Evolutionary conservation across 768 basidiomycete species (phyloP), one percentile per base, ranked within the genome.

Genomic region (Lactarius pseudohatsudake): DNA sequence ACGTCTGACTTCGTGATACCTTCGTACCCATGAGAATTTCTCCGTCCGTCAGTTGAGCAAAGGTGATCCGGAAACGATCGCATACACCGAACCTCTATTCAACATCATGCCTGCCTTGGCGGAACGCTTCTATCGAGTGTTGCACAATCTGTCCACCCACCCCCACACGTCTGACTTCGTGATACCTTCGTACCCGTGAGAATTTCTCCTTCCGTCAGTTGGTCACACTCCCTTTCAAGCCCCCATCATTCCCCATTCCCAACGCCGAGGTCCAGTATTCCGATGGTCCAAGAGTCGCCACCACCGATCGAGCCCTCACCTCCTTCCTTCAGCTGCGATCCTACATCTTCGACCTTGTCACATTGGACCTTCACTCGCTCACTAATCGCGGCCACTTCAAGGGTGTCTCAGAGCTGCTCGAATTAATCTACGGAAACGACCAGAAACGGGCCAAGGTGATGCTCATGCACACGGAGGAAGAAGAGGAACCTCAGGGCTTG

Each of bases 181-280:
- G 5, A 88, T 91, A 96, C 73, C 82, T 97, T 40, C 88, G 92
- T 41, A 92, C 91, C 2, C 82, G 89, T 10, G 91, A 96, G 75
- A 88, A 95, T 72, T 98, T 95, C 79, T 94, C 96, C 72, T 86
- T 86, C 3, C 84, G 91, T 28, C 95, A 97, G 73, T 82, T 96
- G n/a, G 83, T 86, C 6, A 84, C 81, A 13, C 81, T 96, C 34
- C 91, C 94, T 1, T 84, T 87, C 32, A 80, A 82, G 64, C 82
- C 84, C 0, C 88, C 91, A 0, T 75, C 81, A 32, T 78, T 79
- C 8, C 64, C 79, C 43, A 82, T 84, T 6, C 82, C 85, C 0
- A 80, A 79, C 56, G 81, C 89, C 32, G 84, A 87, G 58, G 83
- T 92, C 10, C 74, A 84, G 40, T 94, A 92, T 73, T 78, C 77